Percentiles rank a stretch among this genome's conserved stretches.
Conservation (phyloP, 371 early-diverging fungal species). For the Dinochytrium kinnereticum region DNA sequence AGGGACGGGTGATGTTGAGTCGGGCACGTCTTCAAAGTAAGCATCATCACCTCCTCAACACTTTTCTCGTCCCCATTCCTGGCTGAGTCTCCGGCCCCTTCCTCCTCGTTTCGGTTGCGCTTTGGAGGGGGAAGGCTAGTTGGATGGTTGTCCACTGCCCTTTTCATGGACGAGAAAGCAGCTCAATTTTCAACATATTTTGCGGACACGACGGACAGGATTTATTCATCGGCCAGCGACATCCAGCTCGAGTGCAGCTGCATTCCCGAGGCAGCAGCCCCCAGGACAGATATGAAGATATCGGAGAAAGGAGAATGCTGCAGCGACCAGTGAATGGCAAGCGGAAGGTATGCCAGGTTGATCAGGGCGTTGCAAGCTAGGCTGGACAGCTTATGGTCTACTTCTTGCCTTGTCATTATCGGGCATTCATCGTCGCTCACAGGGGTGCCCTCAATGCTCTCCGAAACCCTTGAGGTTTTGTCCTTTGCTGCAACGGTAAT, state of each 20-base stretch:
- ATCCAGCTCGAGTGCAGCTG: neutral
- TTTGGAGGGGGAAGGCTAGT: neutral
- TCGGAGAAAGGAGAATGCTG: neutral
- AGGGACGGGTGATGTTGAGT: neutral
- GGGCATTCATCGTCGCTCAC: too few species aligned
- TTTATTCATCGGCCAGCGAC: neutral
- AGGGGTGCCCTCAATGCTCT: too few species aligned
- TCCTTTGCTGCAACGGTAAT: too few species aligned
- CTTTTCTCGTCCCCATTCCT: neutral
- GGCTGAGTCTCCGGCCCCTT: slow-evolving; percentile 9
- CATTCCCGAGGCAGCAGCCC: neutral
- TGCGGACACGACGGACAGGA: neutral
- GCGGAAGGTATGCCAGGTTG: neutral
- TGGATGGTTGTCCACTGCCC: neutral
- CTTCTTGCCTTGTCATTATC: neutral
- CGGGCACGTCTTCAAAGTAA: too few species aligned
- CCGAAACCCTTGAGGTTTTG: too few species aligned
- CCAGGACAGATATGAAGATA: neutral
- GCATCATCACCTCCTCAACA: neutral
- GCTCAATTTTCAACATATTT: neutral
- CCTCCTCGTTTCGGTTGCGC: neutral
- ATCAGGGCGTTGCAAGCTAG: neutral
- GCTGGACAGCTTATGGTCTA: neutral
- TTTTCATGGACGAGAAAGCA: too few species aligned
- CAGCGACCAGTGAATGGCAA: neutral